A percentile compares a stretch with the other conserved stretches of the same genome.
Conservation (phyloP, 768 basidiomycete genomes). For the Agaricus bisporus region DNA sequence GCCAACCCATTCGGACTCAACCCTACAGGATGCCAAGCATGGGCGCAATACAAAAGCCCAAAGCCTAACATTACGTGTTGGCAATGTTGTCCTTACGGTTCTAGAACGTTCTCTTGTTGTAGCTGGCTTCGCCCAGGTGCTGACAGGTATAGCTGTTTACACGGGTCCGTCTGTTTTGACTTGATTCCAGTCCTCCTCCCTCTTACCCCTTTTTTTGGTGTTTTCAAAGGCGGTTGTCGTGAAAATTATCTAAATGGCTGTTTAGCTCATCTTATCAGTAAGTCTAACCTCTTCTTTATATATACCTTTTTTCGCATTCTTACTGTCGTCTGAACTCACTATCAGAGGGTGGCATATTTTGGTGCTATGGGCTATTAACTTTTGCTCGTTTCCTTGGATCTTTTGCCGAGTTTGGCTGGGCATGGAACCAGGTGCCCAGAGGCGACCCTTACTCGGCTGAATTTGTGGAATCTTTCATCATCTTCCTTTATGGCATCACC, state of each 20-base stretch:
- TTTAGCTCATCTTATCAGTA: conserved; percentile 89
- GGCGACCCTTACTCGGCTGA: conserved; percentile 56
- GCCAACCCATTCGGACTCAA: conserved; percentile 49
- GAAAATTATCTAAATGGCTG: conserved; percentile 74
- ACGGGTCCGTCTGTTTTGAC: conserved; percentile 39
- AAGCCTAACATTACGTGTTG: conserved; percentile 33
- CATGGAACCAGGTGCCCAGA: conserved; percentile 77
- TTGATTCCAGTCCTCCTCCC: background rate
- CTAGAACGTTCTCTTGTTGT: conserved; percentile 63
- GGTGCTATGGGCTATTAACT: conserved; percentile 81
- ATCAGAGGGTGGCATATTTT: conserved; percentile 89
- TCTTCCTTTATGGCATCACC: conserved; percentile 83
- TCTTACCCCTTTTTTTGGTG: conserved; percentile 8
- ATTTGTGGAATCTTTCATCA: conserved; percentile 71
- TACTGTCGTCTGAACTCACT: background rate
- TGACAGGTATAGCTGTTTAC: conserved; percentile 75
- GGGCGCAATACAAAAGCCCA: conserved; percentile 11
- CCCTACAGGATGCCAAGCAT: conserved; percentile 38
- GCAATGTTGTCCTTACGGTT: conserved; percentile 41
- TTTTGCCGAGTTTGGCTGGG: conserved; percentile 85
- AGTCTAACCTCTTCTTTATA: conserved; percentile 22
- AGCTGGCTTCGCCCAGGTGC: conserved; percentile 58
- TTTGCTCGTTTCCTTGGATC: conserved; percentile 95
- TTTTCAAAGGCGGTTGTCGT: conserved; percentile 61
- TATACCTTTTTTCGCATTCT: background rate